Base-by-base conservation (phyloP, 345 rosid genomes). In the Camelina neglecta region DNA sequence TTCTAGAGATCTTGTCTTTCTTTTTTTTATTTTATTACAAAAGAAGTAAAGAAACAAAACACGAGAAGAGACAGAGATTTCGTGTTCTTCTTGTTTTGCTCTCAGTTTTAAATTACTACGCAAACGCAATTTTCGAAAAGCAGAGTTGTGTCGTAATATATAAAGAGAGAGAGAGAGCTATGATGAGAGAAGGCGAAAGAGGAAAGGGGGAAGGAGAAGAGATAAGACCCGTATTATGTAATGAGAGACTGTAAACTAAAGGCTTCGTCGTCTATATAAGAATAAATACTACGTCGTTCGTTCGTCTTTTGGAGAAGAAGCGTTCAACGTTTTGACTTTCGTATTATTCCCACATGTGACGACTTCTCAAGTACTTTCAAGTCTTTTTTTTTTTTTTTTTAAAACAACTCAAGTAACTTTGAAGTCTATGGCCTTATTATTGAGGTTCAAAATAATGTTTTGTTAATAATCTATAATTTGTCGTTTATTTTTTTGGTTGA, bases 281-380 rank as follows among this genome's bases (percentile, higher is more conserved):
- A 35, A 3, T 26, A 2, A 26, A 29, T 29, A 29, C 65, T 23
- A 38, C 9, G 67, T 21, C 9, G 67, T 21, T 26, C 73, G 41
- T 36, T 38, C 41, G 11, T 38, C 29, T 59, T 13, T 74, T 38
- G 16, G 31, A 29, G 31, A 5, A 57, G 60, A 75, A 38, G 4
- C 7, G n/a, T 58, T 74, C 73, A 66, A 74, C 11, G 24, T 15
- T 5, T 64, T 58, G 73, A 67, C 61, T 75, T 67, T 57, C 1
- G 1, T 21, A 5, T 65, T 20, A n/a, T 58, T 66, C 60, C 60
- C 51, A 16, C 67, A 24, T 49, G 72, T 36, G 73, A 57, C 41
- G 56, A 29, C 31, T 29, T 29, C 31, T 29, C 31, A 29, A 29
- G 31, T 29, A 29, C 31, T 29, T 29, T 29, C 31, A 29, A 29